phyloP scores from a whole-genome alignment of 2,329 filamentous ascomycete genomes.

The Sporothrix inflata region DNA sequence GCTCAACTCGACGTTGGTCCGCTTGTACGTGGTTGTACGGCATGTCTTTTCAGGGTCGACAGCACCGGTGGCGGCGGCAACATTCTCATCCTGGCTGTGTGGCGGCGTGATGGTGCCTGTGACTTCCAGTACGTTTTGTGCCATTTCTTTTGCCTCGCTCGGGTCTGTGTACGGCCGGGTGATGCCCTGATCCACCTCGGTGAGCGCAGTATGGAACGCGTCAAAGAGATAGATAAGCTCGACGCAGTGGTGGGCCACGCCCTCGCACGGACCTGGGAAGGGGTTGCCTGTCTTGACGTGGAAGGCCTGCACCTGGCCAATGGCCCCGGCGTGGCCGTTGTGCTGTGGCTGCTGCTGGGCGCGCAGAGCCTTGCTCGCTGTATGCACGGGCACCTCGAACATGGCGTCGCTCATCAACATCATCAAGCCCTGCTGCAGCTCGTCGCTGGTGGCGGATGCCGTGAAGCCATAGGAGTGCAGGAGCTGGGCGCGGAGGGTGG shows the following conservation, averaged over 20 bases:
- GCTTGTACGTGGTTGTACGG: slow-evolving; percentile 3
- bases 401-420: slow-evolving; percentile 20
- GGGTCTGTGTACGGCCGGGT: slow-evolving; percentile 25
- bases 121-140: background rate
- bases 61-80: background rate
- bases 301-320: slow-evolving; percentile 23
- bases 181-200: slow-evolving; percentile 34
- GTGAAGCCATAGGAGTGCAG: background rate
- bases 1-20: slow-evolving; percentile 22
- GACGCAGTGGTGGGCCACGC: slow-evolving; percentile 28
- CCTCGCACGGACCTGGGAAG: slow-evolving; percentile 18
- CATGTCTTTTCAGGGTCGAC: background rate
- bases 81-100: background rate
- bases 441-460: background rate
- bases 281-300: slow-evolving; percentile 27
- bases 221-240: slow-evolving; percentile 29
- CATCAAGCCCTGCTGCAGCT: background rate
- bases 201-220: slow-evolving; percentile 1
- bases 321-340: too few species aligned
- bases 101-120: background rate
- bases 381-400: slow-evolving; percentile 12
- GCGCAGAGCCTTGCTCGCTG: background rate
- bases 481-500: background rate
- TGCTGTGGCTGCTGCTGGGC: background rate
- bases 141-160: background rate